Base-by-base conservation (phyloP, 495 filamentous ascomycete genomes). In the Neurospora sp. region DNA sequence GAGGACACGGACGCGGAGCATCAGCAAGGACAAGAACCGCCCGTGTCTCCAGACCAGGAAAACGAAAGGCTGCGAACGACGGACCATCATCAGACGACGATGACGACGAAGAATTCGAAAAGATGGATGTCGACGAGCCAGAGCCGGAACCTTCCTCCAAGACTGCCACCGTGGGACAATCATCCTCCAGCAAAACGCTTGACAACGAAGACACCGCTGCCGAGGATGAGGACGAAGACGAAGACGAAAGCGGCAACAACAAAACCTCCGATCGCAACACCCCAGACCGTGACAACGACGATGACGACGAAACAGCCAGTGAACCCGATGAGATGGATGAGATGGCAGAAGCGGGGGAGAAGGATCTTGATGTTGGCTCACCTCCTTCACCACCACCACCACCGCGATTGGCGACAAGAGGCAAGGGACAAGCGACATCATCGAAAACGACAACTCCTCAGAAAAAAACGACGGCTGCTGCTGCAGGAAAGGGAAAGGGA, bases 81-180 rank as follows among this genome's bases (percentile, higher is more conserved):
- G 81, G 80, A 20, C 76, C 74, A 3, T 77, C 75, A 2, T 76
- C 78, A 38, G 82, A 81, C 35, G 81, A 79, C 2, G 85, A 87
- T 18, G 82, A 81, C 23, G 85, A 85, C 9, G 89, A 76, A 16
- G 12, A 62, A 5, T 88, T 89, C 72, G 88, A 90, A 72, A 83
- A 82, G 77, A 91, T 91, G 89, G 87, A 91, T 40, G 76, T 90
- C 5, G 89, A 90, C 71, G 71, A 82, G 23, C 46, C 72, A 10
- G 71, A 82, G 23, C 60, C 72, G 54, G 44, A 71, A 5, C 72
- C 77, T 5, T 40, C 74, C 0, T 35, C 54, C 4, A 20, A 70
- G 1, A 39, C 27, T 1, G 2, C 27, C 27, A 31, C 37, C 9
- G 49, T 62, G 12, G 54, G 12, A 4, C 23, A 62, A 16, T 16